These are phyloP conservation scores for Ophiocordyceps camponoti-floridani DNA, from an alignment of 2,329 filamentous ascomycete genomes.

Conservation along the genomic window DNA sequence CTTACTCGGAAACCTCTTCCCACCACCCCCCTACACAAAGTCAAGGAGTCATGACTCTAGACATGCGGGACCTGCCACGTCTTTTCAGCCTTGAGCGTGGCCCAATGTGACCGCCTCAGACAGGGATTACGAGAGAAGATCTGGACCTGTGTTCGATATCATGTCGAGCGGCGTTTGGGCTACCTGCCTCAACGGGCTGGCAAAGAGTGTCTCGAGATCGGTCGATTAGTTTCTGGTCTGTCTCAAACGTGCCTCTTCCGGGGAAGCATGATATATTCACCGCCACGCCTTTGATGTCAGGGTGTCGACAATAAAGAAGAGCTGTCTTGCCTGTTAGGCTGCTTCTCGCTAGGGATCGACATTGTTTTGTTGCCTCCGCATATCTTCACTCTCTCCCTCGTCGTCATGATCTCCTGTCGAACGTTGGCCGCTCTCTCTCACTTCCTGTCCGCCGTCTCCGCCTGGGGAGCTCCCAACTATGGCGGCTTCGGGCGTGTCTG, in stretches of 20 bases:
- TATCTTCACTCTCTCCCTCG: background rate
- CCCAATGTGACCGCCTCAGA: background rate
- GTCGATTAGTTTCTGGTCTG: background rate
- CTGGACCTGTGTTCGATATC: background rate
- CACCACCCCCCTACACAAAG: background rate
- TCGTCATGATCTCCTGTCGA: constrained; percentile 8
- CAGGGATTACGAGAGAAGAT: background rate
- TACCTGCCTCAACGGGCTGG: background rate
- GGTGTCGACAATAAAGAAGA: background rate
- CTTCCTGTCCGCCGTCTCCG: constrained; percentile 14
- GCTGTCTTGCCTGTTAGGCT: background rate
- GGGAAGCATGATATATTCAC: background rate
- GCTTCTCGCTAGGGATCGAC: background rate
- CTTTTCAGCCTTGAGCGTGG: background rate
- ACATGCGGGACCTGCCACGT: background rate
- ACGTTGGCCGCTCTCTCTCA: constrained; percentile 11
- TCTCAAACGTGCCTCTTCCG: background rate
- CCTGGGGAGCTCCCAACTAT: constrained; percentile 20
- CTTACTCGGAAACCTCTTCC: background rate
- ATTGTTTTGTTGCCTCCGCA: background rate
- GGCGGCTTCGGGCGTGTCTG: constrained; percentile 20
- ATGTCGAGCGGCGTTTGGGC: background rate
- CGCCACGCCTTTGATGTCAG: background rate
- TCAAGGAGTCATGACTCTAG: background rate
- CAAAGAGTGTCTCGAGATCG: background rate